phyloP scores from a whole-genome alignment of 768 basidiomycete genomes.

The Rhodotorula babjevae region DNA sequence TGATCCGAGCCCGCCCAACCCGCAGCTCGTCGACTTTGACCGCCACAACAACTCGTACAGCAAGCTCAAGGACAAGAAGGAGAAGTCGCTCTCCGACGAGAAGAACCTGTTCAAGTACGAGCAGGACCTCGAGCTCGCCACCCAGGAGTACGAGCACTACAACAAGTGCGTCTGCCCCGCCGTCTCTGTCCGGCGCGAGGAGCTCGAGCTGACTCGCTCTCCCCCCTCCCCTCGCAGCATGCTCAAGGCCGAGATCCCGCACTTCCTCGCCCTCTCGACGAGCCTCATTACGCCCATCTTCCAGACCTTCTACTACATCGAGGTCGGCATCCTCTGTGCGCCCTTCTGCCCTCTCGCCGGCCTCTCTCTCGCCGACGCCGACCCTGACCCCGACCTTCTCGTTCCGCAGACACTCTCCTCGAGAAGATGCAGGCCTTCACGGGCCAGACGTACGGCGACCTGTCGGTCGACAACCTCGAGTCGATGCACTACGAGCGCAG shows the following conservation, averaged over 20 bases:
- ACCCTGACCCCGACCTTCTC: conserved; percentile 60
- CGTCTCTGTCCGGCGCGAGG: background rate
- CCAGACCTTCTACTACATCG: conserved; percentile 98
- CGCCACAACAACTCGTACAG: conserved; percentile 91
- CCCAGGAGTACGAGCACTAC: conserved; percentile 52
- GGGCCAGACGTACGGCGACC: conserved; percentile 64
- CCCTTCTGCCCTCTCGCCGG: background rate
- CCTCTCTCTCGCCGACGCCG: background rate
- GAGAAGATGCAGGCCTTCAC: conserved; percentile 89
- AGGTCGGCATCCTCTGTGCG: conserved; percentile 58
- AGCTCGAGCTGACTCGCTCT: background rate
- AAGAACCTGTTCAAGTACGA: conserved; percentile 52
- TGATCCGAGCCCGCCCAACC: background rate
- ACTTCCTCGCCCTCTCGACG: conserved; percentile 81
- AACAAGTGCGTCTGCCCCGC: conserved; percentile 33
- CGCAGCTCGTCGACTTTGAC: conserved; percentile 85
- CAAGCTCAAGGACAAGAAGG: conserved; percentile 80
- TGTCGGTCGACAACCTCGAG: conserved; percentile 50
- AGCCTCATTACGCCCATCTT: conserved; percentile 96
- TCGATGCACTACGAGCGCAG: conserved; percentile 79
- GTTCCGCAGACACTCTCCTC: conserved; percentile 81
- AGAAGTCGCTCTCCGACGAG: conserved; percentile 63
- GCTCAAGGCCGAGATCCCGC: conserved; percentile 84
- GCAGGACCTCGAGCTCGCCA: conserved; percentile 52
- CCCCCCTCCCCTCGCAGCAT: conserved; percentile 52